Base-by-base conservation (phyloP, 2,329 filamentous ascomycete species). In the Penicillium sp. region DNA sequence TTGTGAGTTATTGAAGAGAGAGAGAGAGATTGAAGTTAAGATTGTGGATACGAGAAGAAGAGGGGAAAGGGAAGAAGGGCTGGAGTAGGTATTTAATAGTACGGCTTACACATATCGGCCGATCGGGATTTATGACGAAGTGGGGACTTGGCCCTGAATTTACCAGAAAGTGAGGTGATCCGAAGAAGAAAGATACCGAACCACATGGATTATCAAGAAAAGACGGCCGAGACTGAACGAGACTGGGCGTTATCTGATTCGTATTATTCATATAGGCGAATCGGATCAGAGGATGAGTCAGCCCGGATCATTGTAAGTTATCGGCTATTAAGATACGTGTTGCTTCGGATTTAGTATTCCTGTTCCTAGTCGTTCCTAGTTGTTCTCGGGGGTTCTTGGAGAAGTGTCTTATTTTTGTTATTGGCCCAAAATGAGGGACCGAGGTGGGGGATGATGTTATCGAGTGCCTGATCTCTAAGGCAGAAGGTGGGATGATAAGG, bases 151-250 rank as follows among this genome's bases (percentile, higher is more conserved):
- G 44, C 29, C 19, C n/a, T 21, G n/a, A 3, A 33, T 54, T 59
- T 57, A 53, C 61, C 57, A 29, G 35, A 33, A 33, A 61, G 67
- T 71, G 57, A 70, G 70, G 62, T 72, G 70, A 73, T 70, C 66
- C 66, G 62, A 68, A 66, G 60, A 56, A 71, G 70, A 72, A 73
- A 65, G 70, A 70, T 72, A 71, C 71, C 71, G 71, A 73, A 73
- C 59, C 68, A 49, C 57, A 63, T 72, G 66, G 70, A 72, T 72
- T 68, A 65, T 51, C 58, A 68, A 69, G 63, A 73, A 70, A 70
- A 69, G 69, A 73, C 70, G 69, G 70, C 65, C 70, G 70, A 72
- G 70, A 73, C 66, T 57, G 29, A 17, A 7, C 31, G 33, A 35
- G 33, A 27, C 27, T 27, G 29, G 12, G 41, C 15, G n/a, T 50